phyloP scores from a whole-genome alignment of 768 basidiomycete species.

The Tylopilus sp. region DNA sequence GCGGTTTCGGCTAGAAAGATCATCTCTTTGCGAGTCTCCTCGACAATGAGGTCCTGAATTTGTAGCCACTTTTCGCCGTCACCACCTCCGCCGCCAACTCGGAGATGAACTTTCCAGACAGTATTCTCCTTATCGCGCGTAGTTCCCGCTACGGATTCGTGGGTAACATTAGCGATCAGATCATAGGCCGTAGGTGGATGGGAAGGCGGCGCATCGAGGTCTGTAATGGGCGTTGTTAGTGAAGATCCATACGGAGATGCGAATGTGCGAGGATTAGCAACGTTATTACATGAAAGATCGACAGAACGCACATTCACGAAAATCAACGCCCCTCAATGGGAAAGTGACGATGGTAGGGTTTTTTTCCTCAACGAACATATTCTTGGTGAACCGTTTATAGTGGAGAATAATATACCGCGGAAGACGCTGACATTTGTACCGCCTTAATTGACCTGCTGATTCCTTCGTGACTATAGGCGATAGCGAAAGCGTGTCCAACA shows the following conservation, averaged over 20 bases:
- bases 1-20: constrained; percentile 97
- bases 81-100: constrained; percentile 69
- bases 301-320: constrained; percentile 75
- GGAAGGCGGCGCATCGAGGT: constrained; percentile 67
- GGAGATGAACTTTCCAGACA: constrained; percentile 88
- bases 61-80: constrained; percentile 94
- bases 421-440: constrained; percentile 86
- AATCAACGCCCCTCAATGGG: constrained; percentile 88
- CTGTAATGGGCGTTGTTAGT: constrained; percentile 39
- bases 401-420: constrained; percentile 93
- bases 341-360: constrained; percentile 99
- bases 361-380: constrained; percentile 95
- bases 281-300: constrained; percentile 19
- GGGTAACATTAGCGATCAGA: constrained; percentile 92
- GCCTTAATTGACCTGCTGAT: constrained; percentile 75
- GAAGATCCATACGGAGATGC: constrained; percentile 25
- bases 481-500: constrained; percentile 17
- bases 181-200: constrained; percentile 78
- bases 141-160: constrained; percentile 94
- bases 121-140: constrained; percentile 90
- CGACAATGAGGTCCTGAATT: constrained; percentile 94
- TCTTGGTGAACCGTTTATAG: constrained; percentile 96
- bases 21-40: constrained; percentile 96
- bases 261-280: constrained; percentile 18
- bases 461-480: constrained; percentile 45